Percentiles rank a stretch among this genome's conserved stretches.
phyloP scores from a whole-genome alignment of 345 rosid species.

The Eucalyptus sp. region DNA sequence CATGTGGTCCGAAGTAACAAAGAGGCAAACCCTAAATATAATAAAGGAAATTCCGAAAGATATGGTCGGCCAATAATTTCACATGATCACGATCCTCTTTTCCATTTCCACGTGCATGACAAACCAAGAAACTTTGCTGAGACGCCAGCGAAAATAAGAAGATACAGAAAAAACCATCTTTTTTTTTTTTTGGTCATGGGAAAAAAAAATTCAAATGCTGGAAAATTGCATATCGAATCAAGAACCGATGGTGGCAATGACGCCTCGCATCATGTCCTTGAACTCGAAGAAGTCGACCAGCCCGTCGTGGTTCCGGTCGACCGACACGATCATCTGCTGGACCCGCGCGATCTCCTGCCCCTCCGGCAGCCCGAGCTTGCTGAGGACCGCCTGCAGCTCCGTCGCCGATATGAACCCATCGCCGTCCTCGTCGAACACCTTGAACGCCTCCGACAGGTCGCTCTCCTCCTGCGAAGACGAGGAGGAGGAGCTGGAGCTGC shows the following conservation, averaged over 20 bases:
- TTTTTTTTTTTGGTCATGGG: no score
- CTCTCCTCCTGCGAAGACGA: constrained; percentile 35
- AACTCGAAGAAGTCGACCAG: constrained; percentile 85
- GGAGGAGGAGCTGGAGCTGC: background rate
- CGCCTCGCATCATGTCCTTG: constrained; percentile 81
- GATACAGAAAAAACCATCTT: background rate
- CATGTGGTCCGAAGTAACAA: background rate
- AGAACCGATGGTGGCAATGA: constrained; percentile 1
- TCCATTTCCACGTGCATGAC: background rate
- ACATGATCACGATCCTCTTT: background rate
- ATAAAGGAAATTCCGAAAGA: background rate
- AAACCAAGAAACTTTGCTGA: background rate
- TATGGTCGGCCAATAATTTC: background rate
- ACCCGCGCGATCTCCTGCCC: constrained; percentile 62
- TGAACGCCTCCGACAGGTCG: constrained; percentile 81
- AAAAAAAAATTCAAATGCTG: background rate
- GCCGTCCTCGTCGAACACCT: constrained; percentile 87
- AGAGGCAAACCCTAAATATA: background rate
- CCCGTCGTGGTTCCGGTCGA: constrained; percentile 70
- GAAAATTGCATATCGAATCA: background rate
- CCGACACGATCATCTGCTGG: constrained; percentile 74
- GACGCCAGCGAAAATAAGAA: background rate
- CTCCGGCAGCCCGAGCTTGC: constrained; percentile 64
- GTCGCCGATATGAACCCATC: constrained; percentile 81
- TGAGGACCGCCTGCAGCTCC: constrained; percentile 62